These are phyloP conservation scores for Incumbomyces lentus DNA, from an alignment of 2,329 filamentous ascomycete species.

Conservation along the genomic window DNA sequence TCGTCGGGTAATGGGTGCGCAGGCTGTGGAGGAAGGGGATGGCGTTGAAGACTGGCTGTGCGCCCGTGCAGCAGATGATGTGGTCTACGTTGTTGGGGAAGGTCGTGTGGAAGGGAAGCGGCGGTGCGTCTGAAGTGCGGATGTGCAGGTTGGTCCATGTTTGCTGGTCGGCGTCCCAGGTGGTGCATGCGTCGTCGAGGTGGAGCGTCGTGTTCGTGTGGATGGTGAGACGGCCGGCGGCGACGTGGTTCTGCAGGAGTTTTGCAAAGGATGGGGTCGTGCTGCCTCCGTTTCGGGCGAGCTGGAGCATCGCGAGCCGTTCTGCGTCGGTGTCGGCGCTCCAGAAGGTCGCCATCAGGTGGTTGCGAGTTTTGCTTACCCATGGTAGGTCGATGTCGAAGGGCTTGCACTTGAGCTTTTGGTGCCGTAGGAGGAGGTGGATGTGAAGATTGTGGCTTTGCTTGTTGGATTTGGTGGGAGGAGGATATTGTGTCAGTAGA, in stretches of 20 bases:
- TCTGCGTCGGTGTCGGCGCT: conserved; percentile 61
- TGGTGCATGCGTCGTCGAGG: conserved; percentile 41
- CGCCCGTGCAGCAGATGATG: conserved; percentile 67
- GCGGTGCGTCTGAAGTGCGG: conserved; percentile 36
- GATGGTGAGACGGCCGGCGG: conserved; percentile 43
- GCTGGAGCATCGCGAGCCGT: conserved; percentile 53
- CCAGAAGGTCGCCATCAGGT: conserved; percentile 68
- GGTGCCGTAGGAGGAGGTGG: conserved; percentile 55
- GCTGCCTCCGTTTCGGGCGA: conserved; percentile 64
- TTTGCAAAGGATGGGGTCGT: conserved; percentile 60
- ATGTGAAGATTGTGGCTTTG: conserved; percentile 44
- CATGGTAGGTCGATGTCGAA: conserved; percentile 69
- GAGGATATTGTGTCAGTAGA: conserved; percentile 47
- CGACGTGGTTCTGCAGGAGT: conserved; percentile 51
- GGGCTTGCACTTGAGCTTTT: conserved; percentile 52
- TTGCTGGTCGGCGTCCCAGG: conserved; percentile 23
- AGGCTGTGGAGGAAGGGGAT: conserved; percentile 55
- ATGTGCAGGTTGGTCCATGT: conserved; percentile 37
- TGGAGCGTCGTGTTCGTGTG: conserved; percentile 48
- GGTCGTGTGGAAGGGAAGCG: conserved; percentile 19
- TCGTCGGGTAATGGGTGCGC: conserved; percentile 49
- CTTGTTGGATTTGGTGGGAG: background rate
- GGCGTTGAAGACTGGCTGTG: conserved; percentile 50
- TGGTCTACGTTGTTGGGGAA: conserved; percentile 48
- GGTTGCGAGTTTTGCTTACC: conserved; percentile 75